phyloP scores from a whole-genome alignment of 768 basidiomycete genomes.

The Leccinellum luteum region DNA sequence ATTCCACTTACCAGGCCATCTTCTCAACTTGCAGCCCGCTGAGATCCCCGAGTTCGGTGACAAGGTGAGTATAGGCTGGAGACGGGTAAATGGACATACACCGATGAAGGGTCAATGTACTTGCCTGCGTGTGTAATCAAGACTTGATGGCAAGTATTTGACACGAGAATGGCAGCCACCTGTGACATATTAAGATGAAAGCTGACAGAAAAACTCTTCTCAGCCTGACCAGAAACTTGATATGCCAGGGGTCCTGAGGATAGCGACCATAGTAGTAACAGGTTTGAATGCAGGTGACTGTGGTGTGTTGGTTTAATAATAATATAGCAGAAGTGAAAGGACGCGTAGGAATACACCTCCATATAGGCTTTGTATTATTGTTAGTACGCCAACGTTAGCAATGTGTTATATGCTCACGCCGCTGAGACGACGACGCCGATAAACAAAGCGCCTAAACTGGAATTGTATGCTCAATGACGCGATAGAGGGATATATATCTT shows the following conservation, averaged over 20 bases:
- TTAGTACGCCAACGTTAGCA: slow-evolving; percentile 1
- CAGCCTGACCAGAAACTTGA: slow-evolving; percentile 44
- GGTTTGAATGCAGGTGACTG: slow-evolving; percentile 59
- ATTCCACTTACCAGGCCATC: slow-evolving; percentile 42
- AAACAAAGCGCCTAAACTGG: slow-evolving; percentile 53
- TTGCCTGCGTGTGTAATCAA: slow-evolving; percentile 55
- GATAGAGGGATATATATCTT: neutral
- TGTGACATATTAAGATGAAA: slow-evolving; percentile 18
- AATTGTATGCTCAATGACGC: neutral
- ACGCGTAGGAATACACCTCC: slow-evolving; percentile 39
- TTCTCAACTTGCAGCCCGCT: slow-evolving; percentile 28
- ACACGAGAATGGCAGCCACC: slow-evolving; percentile 53
- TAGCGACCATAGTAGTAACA: slow-evolving; percentile 54
- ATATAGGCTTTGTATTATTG: slow-evolving; percentile 38
- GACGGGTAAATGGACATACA: neutral
- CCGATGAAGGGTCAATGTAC: neutral
- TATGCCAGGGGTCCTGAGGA: slow-evolving; percentile 50
- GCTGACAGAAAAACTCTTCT: neutral
- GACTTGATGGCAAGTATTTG: slow-evolving; percentile 55
- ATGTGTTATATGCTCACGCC: slow-evolving; percentile 36
- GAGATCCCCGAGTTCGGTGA: slow-evolving; percentile 39
- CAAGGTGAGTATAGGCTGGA: slow-evolving; percentile 51
- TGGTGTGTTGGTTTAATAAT: slow-evolving; percentile 6
- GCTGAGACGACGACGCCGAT: slow-evolving; percentile 55
- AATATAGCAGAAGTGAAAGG: slow-evolving; percentile 1